These are phyloP conservation scores for Wallemia hederae DNA, from an alignment of 1,284 basidiomycete species.

Conservation along the genomic window DNA sequence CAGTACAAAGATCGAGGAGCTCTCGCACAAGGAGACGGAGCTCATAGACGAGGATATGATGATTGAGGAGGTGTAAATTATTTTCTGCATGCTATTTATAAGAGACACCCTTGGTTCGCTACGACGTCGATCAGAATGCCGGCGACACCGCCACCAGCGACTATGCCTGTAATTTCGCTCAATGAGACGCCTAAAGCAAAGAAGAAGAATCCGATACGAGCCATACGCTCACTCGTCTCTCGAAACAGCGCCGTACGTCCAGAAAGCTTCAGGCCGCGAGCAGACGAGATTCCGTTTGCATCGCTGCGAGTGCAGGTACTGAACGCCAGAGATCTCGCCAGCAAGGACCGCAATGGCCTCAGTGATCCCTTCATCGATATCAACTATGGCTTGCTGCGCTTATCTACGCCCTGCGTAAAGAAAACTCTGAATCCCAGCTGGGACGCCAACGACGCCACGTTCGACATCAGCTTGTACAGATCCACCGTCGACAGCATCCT, in stretches of 20 bases:
- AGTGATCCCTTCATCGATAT: constrained; percentile 36
- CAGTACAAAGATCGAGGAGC: constrained; percentile 1
- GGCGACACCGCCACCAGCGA: not conserved
- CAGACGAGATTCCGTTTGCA: constrained; percentile 16
- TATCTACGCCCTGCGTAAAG: constrained; percentile 50
- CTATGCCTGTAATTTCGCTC: not conserved
- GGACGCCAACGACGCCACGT: constrained; percentile 40
- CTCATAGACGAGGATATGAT: not conserved
- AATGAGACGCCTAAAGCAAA: not conserved
- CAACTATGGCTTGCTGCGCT: constrained; percentile 31
- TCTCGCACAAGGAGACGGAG: not conserved
- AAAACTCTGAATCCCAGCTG: constrained; percentile 49
- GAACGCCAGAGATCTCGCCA: constrained; percentile 17
- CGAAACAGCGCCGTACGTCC: not conserved
- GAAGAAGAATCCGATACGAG: not conserved
- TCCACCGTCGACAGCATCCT: constrained; percentile 41
- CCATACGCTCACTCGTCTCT: not conserved
- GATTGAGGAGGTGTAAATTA: not conserved
- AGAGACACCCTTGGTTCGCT: too few relatives aligned
- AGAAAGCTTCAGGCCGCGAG: not conserved
- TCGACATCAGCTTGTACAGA: constrained; percentile 54
- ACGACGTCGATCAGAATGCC: not conserved
- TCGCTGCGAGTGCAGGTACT: constrained; percentile 18
- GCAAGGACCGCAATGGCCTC: constrained; percentile 21
- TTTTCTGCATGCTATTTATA: not conserved